Conservation (phyloP, 352 stramenopile species). For the Phytophthora melonis region DNA sequence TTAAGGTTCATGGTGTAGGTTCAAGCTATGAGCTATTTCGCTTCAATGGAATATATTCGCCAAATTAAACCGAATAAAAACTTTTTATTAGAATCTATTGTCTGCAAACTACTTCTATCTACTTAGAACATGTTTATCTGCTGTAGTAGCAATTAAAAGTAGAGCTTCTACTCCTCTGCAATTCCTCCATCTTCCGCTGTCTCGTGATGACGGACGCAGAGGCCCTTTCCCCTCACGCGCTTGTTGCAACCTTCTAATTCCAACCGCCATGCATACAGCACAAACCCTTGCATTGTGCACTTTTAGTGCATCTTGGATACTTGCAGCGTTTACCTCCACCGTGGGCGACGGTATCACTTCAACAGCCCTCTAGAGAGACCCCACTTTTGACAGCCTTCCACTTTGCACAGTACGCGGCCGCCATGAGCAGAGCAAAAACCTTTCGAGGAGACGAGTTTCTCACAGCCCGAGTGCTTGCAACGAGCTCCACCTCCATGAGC, state of each 20-base stretch:
- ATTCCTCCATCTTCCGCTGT: neutral
- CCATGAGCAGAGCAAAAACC: slow-evolving; percentile 33
- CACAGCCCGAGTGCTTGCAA: slow-evolving; percentile 30
- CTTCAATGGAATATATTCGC: too few relatives aligned
- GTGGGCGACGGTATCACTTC: slow-evolving; percentile 34
- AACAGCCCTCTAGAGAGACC: slow-evolving; percentile 20
- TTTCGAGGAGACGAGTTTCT: slow-evolving; percentile 26
- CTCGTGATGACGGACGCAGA: slow-evolving; percentile 5
- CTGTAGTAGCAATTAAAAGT: too few relatives aligned
- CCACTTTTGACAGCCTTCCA: slow-evolving; percentile 31
- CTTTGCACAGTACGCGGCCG: slow-evolving; percentile 34
- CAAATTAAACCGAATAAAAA: too few relatives aligned
- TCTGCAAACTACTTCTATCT: too few relatives aligned
- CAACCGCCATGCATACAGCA: slow-evolving; percentile 31
- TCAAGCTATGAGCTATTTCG: too few relatives aligned
- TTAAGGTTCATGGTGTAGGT: too few relatives aligned
- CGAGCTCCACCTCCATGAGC: slow-evolving; percentile 31
- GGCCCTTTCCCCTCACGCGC: slow-evolving; percentile 23
- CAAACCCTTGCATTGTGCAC: slow-evolving; percentile 31
- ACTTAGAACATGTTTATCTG: too few relatives aligned
- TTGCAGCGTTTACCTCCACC: slow-evolving; percentile 33
- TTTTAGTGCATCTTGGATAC: slow-evolving; percentile 29
- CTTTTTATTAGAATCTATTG: too few relatives aligned
- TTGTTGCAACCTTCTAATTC: slow-evolving; percentile 26
- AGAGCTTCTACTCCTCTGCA: neutral